Evolutionary conservation across 345 rosid species (phyloP).

Genomic region (Brassica nigra): DNA sequence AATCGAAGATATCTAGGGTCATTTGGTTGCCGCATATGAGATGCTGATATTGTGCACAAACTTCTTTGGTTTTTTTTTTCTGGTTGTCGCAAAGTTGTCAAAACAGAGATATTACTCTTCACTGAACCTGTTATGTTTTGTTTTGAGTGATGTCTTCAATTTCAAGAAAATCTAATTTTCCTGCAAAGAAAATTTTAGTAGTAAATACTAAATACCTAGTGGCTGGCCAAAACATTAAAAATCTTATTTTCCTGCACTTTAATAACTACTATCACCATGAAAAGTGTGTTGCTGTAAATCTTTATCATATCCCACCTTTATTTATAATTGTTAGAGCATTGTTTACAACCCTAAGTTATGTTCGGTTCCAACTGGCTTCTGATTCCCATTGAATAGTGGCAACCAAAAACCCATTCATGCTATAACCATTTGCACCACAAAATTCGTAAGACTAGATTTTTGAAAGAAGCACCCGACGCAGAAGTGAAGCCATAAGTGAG

Average conservation of each 20-base stretch:
- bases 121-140: constrained; percentile 16
- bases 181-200: neutral
- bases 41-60: neutral
- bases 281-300: neutral
- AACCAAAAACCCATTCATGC: too few relatives aligned
- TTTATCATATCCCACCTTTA: too few relatives aligned
- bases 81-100: neutral
- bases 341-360: too few relatives aligned
- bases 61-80: neutral
- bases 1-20: constrained; percentile 23
- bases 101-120: constrained; percentile 15
- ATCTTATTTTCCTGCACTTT: neutral
- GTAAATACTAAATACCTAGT: neutral
- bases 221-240: neutral
- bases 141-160: neutral
- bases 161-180: neutral
- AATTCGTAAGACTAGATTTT: neutral
- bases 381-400: too few relatives aligned
- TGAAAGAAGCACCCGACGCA: neutral
- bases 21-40: constrained; percentile 26
- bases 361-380: too few relatives aligned
- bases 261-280: neutral
- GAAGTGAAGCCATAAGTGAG: too few relatives aligned
- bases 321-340: too few relatives aligned
- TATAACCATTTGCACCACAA: neutral